Conservation (phyloP, 1,284 basidiomycete species). For the Cutaneotrichosporon spelunceum region DNA sequence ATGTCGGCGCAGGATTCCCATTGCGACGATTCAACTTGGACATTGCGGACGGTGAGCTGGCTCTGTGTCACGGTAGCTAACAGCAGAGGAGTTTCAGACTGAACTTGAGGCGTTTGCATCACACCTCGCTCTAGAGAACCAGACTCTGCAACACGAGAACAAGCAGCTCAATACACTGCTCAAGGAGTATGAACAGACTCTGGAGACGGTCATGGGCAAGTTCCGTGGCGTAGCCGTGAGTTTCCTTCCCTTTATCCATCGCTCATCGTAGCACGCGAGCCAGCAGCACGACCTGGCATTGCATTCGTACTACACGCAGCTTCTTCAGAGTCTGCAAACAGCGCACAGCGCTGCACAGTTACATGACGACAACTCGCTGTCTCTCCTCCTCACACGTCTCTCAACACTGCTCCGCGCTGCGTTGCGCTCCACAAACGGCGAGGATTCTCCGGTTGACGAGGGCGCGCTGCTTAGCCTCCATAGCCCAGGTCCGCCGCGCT, state of each 20-base stretch:
- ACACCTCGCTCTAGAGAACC: constrained; percentile 89
- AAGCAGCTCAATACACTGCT: constrained; percentile 82
- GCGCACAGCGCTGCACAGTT: constrained; percentile 62
- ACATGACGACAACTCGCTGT: constrained; percentile 60
- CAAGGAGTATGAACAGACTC: constrained; percentile 90
- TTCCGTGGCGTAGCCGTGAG: constrained; percentile 88
- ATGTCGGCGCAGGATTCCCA: constrained; percentile 73
- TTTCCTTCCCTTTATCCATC: constrained; percentile 22
- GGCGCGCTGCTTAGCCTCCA: background rate
- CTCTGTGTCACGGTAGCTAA: background rate
- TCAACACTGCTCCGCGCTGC: constrained; percentile 68
- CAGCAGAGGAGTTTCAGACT: constrained; percentile 81
- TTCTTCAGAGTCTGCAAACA: constrained; percentile 71
- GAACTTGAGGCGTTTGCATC: constrained; percentile 88
- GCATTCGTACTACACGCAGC: constrained; percentile 83
- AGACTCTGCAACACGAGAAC: constrained; percentile 86
- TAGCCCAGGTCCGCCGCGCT: constrained; percentile 6
- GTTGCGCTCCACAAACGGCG: constrained; percentile 67
- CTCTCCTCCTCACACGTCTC: constrained; percentile 68
- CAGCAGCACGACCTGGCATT: constrained; percentile 87
- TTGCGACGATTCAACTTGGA: constrained; percentile 91
- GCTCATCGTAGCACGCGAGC: constrained; percentile 68
- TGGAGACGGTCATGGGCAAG: constrained; percentile 95
- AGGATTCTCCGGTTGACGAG: constrained; percentile 49
- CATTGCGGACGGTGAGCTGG: constrained; percentile 69